Evolutionary conservation across 768 basidiomycete species (phyloP), one percentile per base, ranked within the genome.

Genomic region (Boletus rubescentipes): DNA sequence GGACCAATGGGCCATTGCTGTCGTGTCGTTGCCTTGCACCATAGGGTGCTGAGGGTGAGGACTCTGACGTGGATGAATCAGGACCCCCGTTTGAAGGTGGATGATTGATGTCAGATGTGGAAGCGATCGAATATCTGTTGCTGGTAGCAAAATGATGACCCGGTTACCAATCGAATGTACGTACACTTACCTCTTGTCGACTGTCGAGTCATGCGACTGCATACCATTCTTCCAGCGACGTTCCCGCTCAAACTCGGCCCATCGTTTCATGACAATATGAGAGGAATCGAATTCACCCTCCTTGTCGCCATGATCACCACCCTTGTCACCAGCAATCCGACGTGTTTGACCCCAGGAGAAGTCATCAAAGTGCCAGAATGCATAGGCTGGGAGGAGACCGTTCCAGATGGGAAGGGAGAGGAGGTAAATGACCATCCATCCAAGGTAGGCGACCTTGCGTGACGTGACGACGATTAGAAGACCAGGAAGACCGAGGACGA

Each of bases 341-440:
- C 97, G 81, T 34, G 97, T 98, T 74, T 94, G 88, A 73, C 97
- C 97, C 93, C 93, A 94, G 21, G 90, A 92, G 75, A 92, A 98
- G 79, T 98, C 97, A 67, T 98, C 97, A 72, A 99, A 96, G 73
- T 98, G 94, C 91, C 95, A 95, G 75, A 90, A 98, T n/a, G 95
- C 84, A 71, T 99, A 99, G 3, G 91, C 87, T 1, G 96, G 96
- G 2, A 98, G 80, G 53, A 97, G 77, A 63, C 94, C 93, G 76
- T 98, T 98, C 97, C 97, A 99, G 45, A 98, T 84, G 3, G 96
- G 95, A 29, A 98, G 77, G 9, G 94, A 96, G 51, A 93, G 36
- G 12, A 99, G 83, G 67, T 99, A 98, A 42, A 97, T 77, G 54
- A 96, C 55, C 94, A 97, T 97, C 97, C 97, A 99, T 7, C 96